Percentiles rank a stretch among this genome's conserved stretches.
These are phyloP conservation scores for Eucalyptus erythrocorys DNA, from an alignment of 345 rosid species.

Conservation along the genomic window DNA sequence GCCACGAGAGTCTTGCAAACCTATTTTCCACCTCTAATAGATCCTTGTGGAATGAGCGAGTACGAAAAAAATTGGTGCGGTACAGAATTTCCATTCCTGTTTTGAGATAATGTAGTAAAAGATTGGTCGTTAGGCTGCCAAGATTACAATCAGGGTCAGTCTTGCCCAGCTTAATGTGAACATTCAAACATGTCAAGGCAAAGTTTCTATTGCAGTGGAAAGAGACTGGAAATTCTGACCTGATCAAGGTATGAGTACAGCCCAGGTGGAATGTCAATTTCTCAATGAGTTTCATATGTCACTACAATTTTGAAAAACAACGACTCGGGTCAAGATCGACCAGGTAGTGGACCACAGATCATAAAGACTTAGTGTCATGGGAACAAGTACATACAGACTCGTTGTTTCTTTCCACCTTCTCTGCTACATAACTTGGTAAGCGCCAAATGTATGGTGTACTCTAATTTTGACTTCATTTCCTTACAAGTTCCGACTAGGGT, in stretches of 20 bases:
- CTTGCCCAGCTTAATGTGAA: background rate
- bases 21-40: background rate
- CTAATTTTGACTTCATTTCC: background rate
- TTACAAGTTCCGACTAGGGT: slow-evolving; percentile 51
- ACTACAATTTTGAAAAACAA: background rate
- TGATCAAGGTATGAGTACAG: background rate
- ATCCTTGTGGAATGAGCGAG: background rate
- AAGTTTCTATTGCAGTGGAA: background rate
- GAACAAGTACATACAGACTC: background rate
- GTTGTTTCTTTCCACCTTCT: background rate
- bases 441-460: background rate
- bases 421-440: background rate
- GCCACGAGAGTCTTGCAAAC: background rate
- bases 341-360: background rate
- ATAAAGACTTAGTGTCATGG: background rate
- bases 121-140: background rate
- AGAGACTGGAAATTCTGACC: background rate
- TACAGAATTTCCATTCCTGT: background rate
- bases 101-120: background rate
- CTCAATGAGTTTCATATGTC: background rate
- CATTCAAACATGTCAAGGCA: background rate
- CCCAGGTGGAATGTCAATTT: background rate
- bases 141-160: background rate
- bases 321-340: background rate
- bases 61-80: background rate